Evolutionary conservation across 2,329 filamentous ascomycete species (phyloP).

Genomic region (Neofusicoccum kwambonambiense): DNA sequence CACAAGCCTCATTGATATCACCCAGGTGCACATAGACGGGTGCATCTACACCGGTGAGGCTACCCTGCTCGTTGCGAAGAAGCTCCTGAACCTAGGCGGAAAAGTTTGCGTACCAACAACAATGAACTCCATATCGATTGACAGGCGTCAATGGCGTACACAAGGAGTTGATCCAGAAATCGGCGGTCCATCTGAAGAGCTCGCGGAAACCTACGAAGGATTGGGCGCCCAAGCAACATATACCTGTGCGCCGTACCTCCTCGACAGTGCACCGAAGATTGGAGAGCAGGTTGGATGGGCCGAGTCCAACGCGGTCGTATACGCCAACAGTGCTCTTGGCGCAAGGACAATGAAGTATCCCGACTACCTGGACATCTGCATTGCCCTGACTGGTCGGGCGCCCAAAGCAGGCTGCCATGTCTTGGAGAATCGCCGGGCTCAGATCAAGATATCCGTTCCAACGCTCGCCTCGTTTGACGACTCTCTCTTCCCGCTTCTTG

Average conservation of each 20-base stretch:
- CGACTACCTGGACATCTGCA: conserved; percentile 46
- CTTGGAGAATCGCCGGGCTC: conserved; percentile 23
- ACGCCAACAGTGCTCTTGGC: conserved; percentile 47
- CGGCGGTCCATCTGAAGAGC: conserved; percentile 30
- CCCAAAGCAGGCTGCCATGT: conserved; percentile 32
- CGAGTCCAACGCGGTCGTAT: conserved; percentile 49
- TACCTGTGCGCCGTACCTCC: conserved; percentile 47
- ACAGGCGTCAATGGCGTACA: conserved; percentile 41
- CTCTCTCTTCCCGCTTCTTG: conserved; percentile 41
- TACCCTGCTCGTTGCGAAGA: no score
- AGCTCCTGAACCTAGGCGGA: no score
- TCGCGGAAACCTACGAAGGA: conserved; percentile 39
- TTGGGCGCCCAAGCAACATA: conserved; percentile 45
- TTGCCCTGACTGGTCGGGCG: conserved; percentile 44
- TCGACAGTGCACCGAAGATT: conserved; percentile 32
- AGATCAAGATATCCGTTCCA: neutral
- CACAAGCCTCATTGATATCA: conserved; percentile 36
- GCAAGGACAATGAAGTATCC: conserved; percentile 48
- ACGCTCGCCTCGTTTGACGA: conserved; percentile 28
- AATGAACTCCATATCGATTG: conserved; percentile 46
- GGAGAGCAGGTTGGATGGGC: conserved; percentile 47
- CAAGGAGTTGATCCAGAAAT: conserved; percentile 35
- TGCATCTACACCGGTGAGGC: conserved; percentile 33
- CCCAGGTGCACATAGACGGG: conserved; percentile 46
- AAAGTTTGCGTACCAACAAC: conserved; percentile 21